Evolutionary conservation across 2,329 filamentous ascomycete genomes (phyloP).

Genomic region (Diaporthe capsici): DNA sequence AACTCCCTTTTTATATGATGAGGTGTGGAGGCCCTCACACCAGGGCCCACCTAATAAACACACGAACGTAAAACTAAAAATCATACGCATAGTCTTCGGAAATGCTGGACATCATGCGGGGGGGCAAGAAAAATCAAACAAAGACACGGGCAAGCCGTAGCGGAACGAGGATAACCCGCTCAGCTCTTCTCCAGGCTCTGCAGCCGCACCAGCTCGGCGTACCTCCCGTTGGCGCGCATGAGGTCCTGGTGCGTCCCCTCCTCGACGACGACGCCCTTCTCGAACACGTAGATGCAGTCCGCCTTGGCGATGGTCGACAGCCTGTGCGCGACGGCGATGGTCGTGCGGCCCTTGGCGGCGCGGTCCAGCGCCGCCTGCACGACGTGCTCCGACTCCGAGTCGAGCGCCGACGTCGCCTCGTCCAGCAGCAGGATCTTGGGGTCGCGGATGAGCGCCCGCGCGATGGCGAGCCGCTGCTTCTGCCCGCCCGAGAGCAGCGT

Average conservation of each 20-base stretch:
- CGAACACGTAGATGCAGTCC: constrained; percentile 96
- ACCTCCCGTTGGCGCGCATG: constrained; percentile 78
- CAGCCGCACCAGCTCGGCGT: constrained; percentile 83
- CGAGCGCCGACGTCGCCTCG: constrained; percentile 84
- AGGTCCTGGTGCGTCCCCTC: constrained; percentile 83
- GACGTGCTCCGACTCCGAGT: constrained; percentile 82
- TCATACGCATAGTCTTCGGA: constrained; percentile 4
- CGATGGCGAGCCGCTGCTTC: constrained; percentile 95
- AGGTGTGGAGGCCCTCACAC: background rate
- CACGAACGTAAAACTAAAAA: background rate
- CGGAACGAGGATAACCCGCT: background rate
- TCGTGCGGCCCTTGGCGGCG: constrained; percentile 87
- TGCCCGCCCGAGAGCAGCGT: constrained; percentile 89
- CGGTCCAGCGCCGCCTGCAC: constrained; percentile 86
- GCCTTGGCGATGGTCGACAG: constrained; percentile 95
- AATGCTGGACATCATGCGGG: background rate
- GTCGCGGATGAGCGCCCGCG: constrained; percentile 89
- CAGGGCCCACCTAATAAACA: background rate
- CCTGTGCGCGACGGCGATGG: constrained; percentile 93
- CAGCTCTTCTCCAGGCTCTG: constrained; percentile 77
- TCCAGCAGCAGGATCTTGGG: constrained; percentile 89
- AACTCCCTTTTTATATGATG: constrained; percentile 8
- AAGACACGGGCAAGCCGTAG: too few relatives aligned
- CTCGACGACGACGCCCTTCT: constrained; percentile 89
- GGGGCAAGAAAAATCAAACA: background rate